phyloP scores from a whole-genome alignment of 352 stramenopile genomes.

The Globisporangium orthogonon region DNA sequence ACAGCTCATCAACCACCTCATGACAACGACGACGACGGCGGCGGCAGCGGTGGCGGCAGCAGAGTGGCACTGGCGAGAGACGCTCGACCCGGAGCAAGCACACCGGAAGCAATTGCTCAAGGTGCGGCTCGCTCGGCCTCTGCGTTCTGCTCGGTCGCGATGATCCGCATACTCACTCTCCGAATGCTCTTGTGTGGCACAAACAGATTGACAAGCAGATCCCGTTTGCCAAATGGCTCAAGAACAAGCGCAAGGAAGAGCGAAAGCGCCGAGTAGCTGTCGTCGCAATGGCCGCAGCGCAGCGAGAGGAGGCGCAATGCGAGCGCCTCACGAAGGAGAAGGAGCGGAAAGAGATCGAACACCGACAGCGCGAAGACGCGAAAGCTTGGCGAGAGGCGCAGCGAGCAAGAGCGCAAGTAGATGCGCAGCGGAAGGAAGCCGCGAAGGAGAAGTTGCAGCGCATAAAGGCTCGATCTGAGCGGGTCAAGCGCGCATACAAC shows the following conservation, averaged over 20 bases:
- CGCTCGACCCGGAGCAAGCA: conserved; percentile 26
- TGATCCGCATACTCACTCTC: no score
- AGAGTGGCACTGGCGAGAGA: conserved; percentile 68
- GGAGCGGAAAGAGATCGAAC: conserved; percentile 10
- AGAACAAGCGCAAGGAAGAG: conserved; percentile 18
- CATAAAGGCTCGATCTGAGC: conserved; percentile 3
- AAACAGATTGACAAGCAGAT: conserved; percentile 40
- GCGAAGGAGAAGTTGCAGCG: conserved; percentile 1
- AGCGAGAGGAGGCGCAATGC: conserved; percentile 15
- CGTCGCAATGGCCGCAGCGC: neutral
- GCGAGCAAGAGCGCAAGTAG: neutral
- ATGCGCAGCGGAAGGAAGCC: conserved; percentile 2
- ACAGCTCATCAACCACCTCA: neutral
- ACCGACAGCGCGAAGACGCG: conserved; percentile 10
- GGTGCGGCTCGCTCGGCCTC: conserved; percentile 10
- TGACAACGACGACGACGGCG: neutral
- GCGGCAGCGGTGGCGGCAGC: conserved; percentile 2
- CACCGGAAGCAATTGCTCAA: conserved; percentile 44
- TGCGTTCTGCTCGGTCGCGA: no score
- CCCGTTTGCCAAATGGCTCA: conserved; percentile 39
- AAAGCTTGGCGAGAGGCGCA: conserved; percentile 5
- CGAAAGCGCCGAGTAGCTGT: neutral
- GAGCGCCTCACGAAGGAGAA: conserved; percentile 11
- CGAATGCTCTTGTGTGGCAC: no score
- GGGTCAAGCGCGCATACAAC: conserved; percentile 5